phyloP scores from a whole-genome alignment of 805 yeast genomes.

The Yarrowia porcina region DNA sequence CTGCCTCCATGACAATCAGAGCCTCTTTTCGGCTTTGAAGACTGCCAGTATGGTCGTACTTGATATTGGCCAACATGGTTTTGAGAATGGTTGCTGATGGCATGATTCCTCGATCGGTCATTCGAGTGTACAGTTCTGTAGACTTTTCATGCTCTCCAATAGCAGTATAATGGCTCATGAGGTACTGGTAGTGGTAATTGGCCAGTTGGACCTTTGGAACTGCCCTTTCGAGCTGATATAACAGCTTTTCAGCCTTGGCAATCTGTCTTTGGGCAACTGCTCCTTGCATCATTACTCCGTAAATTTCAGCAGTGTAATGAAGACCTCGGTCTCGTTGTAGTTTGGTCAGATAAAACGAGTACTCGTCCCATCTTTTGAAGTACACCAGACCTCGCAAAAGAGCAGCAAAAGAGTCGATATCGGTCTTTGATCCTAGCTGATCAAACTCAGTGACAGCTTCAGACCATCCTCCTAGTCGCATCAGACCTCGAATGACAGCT shows the following conservation, averaged over 20 bases:
- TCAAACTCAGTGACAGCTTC: background rate
- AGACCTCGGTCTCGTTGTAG: background rate
- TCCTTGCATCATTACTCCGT: background rate
- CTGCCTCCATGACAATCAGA: slow-evolving; percentile 14
- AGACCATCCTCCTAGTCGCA: slow-evolving; percentile 19
- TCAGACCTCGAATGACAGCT: background rate
- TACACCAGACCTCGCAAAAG: background rate
- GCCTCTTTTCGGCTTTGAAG: too few species aligned
- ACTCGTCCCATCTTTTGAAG: background rate
- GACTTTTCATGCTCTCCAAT: background rate
- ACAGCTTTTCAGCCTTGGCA: background rate
- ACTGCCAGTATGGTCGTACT: too few species aligned
- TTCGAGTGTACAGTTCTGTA: background rate
- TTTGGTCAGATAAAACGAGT: background rate
- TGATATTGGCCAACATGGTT: background rate
- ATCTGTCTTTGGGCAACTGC: background rate
- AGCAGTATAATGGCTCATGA: background rate
- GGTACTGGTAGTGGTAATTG: background rate
- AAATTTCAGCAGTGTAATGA: background rate
- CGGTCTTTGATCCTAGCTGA: background rate
- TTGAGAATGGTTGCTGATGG: background rate
- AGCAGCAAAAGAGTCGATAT: background rate
- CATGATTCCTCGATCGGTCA: background rate
- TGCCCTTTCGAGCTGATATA: background rate
- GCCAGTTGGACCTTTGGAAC: background rate